Evolutionary conservation across 768 basidiomycete genomes (phyloP), one percentile per base, ranked within the genome.

Genomic region (Calvatia gigantea): DNA sequence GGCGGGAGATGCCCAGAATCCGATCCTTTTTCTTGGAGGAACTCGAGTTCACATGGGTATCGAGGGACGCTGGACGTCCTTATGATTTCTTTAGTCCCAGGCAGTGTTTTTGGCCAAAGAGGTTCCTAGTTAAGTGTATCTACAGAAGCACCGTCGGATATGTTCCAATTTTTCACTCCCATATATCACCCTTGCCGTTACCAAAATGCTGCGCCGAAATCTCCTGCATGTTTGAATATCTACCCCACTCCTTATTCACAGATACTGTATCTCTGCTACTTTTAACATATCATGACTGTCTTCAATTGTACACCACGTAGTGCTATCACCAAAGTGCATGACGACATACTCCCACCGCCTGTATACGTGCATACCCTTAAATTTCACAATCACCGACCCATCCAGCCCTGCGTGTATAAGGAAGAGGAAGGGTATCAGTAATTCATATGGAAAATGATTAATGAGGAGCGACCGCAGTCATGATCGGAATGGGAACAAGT

Each of bases 391-490:
- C 63, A 77, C 49, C 83, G 78, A 48, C 81, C 82, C 82, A 84
- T 83, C 82, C 82, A 84, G 35, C 83, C 83, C 83, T 84, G 63
- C 51, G 42, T 37, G 38, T 23, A 47, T 47, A n/a, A n/a, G 38
- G 45, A 17, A 19, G 50, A 53, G 27, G 31, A 42, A 54, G 29
- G 25, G 9, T 35, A 57, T 60, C 54, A 55, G 50, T 32, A 43
- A 32, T 60, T 48, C 28, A 46, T 32, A n/a, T 23, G 25, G 21
- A 6, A 17, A 27, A 49, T 23, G 25, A 11, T 23, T 23, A 42
- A 42, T 17, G 11, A 21, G 25, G 25, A n/a, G n/a, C n/a, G n/a
- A n/a, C n/a, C n/a, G n/a, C n/a, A n/a, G n/a, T n/a, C n/a, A n/a
- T n/a, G n/a, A n/a, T n/a, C n/a, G n/a, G n/a, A n/a, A n/a, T n/a